Conservation (phyloP, 495 filamentous ascomycete species). For the Xylaria bambusicola region DNA sequence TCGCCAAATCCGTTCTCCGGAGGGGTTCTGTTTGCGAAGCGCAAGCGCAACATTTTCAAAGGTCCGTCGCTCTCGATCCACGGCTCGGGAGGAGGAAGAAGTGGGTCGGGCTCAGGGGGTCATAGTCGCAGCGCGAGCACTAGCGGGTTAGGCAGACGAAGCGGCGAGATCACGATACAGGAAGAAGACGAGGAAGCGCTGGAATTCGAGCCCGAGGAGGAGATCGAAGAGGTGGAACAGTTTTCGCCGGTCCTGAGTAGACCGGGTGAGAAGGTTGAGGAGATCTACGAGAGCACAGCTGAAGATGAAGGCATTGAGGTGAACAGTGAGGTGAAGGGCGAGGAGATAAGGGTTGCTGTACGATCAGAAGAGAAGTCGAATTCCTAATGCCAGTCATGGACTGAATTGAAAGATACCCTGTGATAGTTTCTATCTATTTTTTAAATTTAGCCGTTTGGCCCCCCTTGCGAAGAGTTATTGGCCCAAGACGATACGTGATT, state of each 20-base stretch:
- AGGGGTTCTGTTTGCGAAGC: constrained; percentile 79
- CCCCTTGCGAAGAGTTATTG: no score
- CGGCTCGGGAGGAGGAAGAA: constrained; percentile 38
- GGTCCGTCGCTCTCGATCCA: constrained; percentile 68
- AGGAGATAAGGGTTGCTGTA: constrained; percentile 6
- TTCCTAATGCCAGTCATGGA: background rate
- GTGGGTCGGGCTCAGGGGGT: constrained; percentile 37
- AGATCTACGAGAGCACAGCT: constrained; percentile 53
- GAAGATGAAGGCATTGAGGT: constrained; percentile 19
- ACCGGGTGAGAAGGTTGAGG: constrained; percentile 56
- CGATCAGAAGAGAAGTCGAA: background rate
- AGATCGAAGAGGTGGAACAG: constrained; percentile 67
- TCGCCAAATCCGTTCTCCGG: constrained; percentile 50
- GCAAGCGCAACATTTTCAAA: constrained; percentile 87
- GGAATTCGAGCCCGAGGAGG: constrained; percentile 38
- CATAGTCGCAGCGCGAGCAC: constrained; percentile 57
- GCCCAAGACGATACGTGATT: no score
- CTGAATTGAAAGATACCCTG: constrained; percentile 18
- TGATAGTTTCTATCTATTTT: constrained; percentile 14
- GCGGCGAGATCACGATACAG: constrained; percentile 76
- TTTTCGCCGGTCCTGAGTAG: constrained; percentile 56
- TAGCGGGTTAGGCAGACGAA: constrained; percentile 52
- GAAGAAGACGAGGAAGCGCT: constrained; percentile 75
- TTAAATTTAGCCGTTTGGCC: no score
- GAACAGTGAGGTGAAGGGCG: background rate